Percentiles rank a stretch among this genome's conserved stretches.
Conservation (phyloP, 805 yeast genomes). For the Starmerella roubikii region DNA sequence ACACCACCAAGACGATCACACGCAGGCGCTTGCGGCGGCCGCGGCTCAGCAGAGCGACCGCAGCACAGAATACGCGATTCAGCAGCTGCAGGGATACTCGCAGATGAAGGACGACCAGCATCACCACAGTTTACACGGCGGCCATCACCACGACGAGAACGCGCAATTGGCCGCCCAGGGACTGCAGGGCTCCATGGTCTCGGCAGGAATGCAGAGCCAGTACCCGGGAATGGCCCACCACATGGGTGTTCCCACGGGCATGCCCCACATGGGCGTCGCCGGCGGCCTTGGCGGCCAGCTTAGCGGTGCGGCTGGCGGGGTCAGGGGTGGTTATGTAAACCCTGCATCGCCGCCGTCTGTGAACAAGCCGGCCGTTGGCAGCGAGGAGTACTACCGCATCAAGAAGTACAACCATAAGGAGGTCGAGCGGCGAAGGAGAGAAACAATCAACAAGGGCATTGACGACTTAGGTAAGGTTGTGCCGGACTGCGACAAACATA, state of each 20-base stretch:
- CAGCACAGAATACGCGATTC: constrained; percentile 18
- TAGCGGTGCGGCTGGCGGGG: constrained; percentile 2
- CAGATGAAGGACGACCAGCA: constrained; percentile 14
- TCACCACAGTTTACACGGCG: not conserved
- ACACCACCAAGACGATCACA: constrained; percentile 17
- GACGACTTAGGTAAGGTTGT: constrained; percentile 35
- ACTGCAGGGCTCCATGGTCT: not conserved
- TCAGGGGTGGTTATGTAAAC: constrained; percentile 1
- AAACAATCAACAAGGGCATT: constrained; percentile 27
- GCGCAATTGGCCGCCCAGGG: not conserved
- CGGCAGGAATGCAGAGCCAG: not conserved
- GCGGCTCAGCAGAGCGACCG: constrained; percentile 19
- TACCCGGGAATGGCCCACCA: not conserved
- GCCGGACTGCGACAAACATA: constrained; percentile 37
- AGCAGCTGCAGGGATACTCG: constrained; percentile 18
- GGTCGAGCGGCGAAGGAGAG: constrained; percentile 25
- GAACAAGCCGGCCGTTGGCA: constrained; percentile 51
- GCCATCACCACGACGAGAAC: constrained; percentile 4
- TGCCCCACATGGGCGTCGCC: not conserved
- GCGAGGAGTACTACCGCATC: constrained; percentile 70
- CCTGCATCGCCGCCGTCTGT: not conserved
- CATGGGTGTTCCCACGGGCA: not conserved
- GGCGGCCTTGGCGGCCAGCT: constrained; percentile 5
- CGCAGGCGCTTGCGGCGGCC: constrained; percentile 17
- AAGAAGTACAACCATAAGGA: constrained; percentile 74